Conservation (phyloP, 495 filamentous ascomycete genomes). For the Letharia lupina region DNA sequence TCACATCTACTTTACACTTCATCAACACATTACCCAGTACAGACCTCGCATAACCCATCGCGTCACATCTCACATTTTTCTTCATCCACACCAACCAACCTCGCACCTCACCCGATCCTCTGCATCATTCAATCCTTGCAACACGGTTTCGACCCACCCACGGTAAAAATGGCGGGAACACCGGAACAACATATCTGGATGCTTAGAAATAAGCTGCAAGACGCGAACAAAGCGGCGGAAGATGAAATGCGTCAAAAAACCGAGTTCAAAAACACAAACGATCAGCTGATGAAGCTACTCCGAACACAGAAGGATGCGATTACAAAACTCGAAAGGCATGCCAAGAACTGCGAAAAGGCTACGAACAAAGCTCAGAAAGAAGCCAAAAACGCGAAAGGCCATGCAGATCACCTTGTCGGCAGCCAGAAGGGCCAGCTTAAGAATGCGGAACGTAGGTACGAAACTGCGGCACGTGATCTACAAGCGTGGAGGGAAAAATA, state of each 20-base stretch:
- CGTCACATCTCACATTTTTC: background rate
- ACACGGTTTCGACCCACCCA: background rate
- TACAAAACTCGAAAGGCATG: background rate
- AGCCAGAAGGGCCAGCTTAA: background rate
- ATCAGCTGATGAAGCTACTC: background rate
- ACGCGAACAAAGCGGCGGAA: accelerated
- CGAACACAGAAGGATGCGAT: background rate
- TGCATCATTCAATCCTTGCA: background rate
- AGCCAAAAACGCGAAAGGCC: background rate
- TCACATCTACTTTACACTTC: background rate
- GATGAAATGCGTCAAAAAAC: background rate
- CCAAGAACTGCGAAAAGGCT: background rate
- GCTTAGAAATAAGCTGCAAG: background rate
- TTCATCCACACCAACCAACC: background rate
- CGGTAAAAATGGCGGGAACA: background rate
- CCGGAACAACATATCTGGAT: background rate
- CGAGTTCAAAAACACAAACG: background rate
- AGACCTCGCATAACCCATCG: background rate
- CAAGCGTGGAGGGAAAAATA: background rate
- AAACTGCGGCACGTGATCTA: background rate
- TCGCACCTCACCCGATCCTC: background rate
- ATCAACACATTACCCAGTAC: background rate
- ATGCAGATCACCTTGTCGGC: background rate
- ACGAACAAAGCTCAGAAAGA: background rate
- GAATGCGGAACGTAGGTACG: background rate